Evolutionary conservation across 768 basidiomycete species (phyloP).

Genomic region (Leucocoprinus birnbaumii): DNA sequence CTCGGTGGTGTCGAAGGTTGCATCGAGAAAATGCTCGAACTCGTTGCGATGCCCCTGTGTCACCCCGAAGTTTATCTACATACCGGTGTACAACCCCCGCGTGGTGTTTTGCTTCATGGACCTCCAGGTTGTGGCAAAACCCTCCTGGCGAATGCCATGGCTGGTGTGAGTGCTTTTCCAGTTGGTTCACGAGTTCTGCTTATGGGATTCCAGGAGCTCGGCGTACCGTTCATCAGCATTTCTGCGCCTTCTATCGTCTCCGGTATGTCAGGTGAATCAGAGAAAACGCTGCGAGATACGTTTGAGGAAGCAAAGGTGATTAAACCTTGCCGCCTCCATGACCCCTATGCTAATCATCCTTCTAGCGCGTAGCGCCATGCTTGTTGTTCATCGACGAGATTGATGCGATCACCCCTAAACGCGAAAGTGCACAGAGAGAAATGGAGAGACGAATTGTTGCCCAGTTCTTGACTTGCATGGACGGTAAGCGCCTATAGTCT

Average conservation of each 20-base stretch:
- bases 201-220: slow-evolving; percentile 65
- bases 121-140: slow-evolving; percentile 99
- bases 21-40: slow-evolving; percentile 90
- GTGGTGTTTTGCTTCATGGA: slow-evolving; percentile 91
- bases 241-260: slow-evolving; percentile 96
- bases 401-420: slow-evolving; percentile 95
- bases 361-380: slow-evolving; percentile 84
- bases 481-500: slow-evolving; percentile 56
- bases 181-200: neutral
- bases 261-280: slow-evolving; percentile 98
- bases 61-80: slow-evolving; percentile 96
- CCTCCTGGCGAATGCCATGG: slow-evolving; percentile 88
- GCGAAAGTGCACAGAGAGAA: slow-evolving; percentile 96
- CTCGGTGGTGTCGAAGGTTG: slow-evolving; percentile 86
- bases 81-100: slow-evolving; percentile 88
- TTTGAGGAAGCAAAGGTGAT: slow-evolving; percentile 95
- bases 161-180: slow-evolving; percentile 62
- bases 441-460: slow-evolving; percentile 98
- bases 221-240: slow-evolving; percentile 88
- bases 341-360: neutral
- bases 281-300: slow-evolving; percentile 92
- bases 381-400: slow-evolving; percentile 97
- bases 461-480: slow-evolving; percentile 98
- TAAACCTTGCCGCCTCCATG: slow-evolving; percentile 6
- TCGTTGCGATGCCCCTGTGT: slow-evolving; percentile 92